Base-by-base conservation (phyloP, 2,329 filamentous ascomycete genomes). In the Aspergillus pseudonomiae region DNA sequence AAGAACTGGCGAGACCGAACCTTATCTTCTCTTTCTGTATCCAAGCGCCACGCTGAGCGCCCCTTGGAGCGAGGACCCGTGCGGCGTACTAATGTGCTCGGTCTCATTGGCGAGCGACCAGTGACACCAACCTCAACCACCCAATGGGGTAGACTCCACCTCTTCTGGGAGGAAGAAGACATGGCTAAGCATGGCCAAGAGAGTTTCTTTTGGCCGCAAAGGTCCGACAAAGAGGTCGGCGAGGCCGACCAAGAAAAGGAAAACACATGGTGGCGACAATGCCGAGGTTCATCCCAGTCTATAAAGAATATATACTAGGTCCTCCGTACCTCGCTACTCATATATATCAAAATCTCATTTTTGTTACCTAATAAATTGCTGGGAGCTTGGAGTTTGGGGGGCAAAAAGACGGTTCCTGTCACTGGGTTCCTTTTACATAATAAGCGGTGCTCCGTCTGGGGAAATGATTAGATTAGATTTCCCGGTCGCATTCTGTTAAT, bases 401-500 rank as follows among this genome's bases (percentile, higher is more conserved):
- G 45, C 45, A 6, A 48, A 48, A 26, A 9, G 6, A 4, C 6
- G 45, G 45, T 41, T 41, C 39, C 39, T 41, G 39, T 19, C 19
- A 4, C 6, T 3, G 24, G 12, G 16, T 48, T 48, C 24, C 28
- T 48, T 24, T 48, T 48, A 48, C 45, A 24, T 48, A 48, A 36
- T 36, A 16, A 36, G 34, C 34, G 34, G 34, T 14, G 14, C 34
- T 36, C 21, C 19, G 26, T 50, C 46, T 50, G 46, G 46, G 46
- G 46, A 50, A 50, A 50, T 50, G 46, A 30, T 50, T 50, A 50
- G 46, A 50, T 50, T 48, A 48, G 45, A 48, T 48, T 24, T 24
- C 11, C 14, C 14, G 26, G 12, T 30, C n/a, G n/a, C n/a, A 46
- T 50, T 50, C 46, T 50, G 46, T 50, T 30, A 19, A n/a, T 50